phyloP scores from a whole-genome alignment of 805 yeast species.

The Clavispora vitiphila region DNA sequence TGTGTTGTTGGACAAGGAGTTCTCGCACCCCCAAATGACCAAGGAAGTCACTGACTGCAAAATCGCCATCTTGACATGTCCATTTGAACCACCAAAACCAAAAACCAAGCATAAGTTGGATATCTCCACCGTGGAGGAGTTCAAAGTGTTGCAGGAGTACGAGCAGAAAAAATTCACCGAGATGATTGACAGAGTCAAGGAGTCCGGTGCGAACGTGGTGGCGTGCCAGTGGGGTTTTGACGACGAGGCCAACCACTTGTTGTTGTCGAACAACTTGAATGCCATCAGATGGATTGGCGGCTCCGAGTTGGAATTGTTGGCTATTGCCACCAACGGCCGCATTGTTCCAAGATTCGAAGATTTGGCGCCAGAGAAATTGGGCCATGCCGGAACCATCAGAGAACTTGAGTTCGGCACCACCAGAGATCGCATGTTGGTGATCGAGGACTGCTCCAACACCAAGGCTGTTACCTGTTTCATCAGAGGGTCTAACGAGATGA shows the following conservation, averaged over 20 bases:
- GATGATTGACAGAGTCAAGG: slow-evolving; percentile 84
- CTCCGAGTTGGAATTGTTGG: slow-evolving; percentile 89
- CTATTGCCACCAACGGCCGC: slow-evolving; percentile 95
- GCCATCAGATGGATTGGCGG: slow-evolving; percentile 99
- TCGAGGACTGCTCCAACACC: slow-evolving; percentile 83
- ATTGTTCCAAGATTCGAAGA: slow-evolving; percentile 98
- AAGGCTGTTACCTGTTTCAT: slow-evolving; percentile 89
- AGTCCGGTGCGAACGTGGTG: slow-evolving; percentile 90
- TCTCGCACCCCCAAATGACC: slow-evolving; percentile 98
- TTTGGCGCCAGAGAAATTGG: slow-evolving; percentile 73
- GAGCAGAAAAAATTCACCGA: slow-evolving; percentile 87
- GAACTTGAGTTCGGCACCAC: slow-evolving; percentile 96
- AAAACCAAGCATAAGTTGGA: slow-evolving; percentile 97
- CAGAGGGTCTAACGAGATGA: slow-evolving; percentile 96
- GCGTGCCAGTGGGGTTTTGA: slow-evolving; percentile 99
- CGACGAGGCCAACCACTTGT: slow-evolving; percentile 94
- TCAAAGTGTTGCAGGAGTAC: slow-evolving; percentile 81
- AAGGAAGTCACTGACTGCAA: slow-evolving; percentile 71
- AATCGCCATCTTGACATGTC: slow-evolving; percentile 93
- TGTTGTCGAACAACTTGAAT: slow-evolving; percentile 81
- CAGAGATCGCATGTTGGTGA: slow-evolving; percentile 89
- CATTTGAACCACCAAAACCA: slow-evolving; percentile 99
- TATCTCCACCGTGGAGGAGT: slow-evolving; percentile 90
- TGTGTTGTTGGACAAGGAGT: slow-evolving; percentile 91
- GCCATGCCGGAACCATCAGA: slow-evolving; percentile 76